Percentiles rank a stretch among this genome's conserved stretches.
Evolutionary conservation across 768 basidiomycete genomes (phyloP).

Genomic region (Candolleomyces eurysporus): DNA sequence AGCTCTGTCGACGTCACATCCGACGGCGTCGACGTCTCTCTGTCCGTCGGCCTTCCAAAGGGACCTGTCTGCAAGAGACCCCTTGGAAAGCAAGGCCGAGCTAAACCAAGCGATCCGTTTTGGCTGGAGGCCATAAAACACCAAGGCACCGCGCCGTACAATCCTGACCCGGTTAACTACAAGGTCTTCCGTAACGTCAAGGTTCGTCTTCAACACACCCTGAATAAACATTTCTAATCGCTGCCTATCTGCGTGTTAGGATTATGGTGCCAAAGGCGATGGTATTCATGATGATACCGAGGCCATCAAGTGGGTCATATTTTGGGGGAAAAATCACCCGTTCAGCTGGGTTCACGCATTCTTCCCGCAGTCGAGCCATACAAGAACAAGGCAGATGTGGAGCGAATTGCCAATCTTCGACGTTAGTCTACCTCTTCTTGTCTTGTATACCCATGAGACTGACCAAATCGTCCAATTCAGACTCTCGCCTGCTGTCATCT

Average conservation of each 20-base stretch:
- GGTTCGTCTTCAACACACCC: conserved; percentile 17
- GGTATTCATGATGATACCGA: conserved; percentile 73
- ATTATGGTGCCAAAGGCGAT: conserved; percentile 47
- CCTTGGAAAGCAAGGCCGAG: conserved; percentile 34
- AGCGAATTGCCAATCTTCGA: conserved; percentile 57
- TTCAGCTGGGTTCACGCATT: conserved; percentile 4
- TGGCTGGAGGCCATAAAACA: conserved; percentile 75
- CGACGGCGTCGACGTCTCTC: too few relatives aligned
- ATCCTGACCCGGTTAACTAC: conserved; percentile 52
- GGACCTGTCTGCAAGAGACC: background rate
- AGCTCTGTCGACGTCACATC: too few relatives aligned
- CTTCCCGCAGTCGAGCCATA: conserved; percentile 54
- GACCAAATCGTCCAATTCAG: conserved; percentile 26
- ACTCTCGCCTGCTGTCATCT: conserved; percentile 73
- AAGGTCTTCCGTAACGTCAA: conserved; percentile 78
- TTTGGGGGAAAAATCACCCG: background rate
- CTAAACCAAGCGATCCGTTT: conserved; percentile 54
- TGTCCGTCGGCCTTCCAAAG: too few relatives aligned
- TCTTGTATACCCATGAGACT: background rate
- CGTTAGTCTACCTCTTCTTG: conserved; percentile 34
- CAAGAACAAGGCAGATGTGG: conserved; percentile 59
- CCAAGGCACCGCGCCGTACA: conserved; percentile 68
- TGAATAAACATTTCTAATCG: background rate
- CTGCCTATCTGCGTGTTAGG: conserved; percentile 14
- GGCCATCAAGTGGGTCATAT: conserved; percentile 61